Evolutionary conservation across 352 stramenopile species (phyloP).

Genomic region (Pythium plurisporium): DNA sequence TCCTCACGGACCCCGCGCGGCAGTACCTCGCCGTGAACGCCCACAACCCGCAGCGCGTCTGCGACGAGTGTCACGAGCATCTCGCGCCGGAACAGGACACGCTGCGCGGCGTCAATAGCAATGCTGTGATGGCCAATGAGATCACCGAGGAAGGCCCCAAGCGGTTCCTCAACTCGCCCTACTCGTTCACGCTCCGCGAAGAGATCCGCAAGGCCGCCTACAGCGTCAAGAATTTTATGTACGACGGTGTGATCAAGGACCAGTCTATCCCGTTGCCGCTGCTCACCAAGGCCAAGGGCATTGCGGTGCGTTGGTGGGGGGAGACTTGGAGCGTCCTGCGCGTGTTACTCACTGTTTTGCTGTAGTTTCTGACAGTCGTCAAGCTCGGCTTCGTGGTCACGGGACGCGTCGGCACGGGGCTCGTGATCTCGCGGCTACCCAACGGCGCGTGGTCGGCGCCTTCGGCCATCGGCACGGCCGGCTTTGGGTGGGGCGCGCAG

Average conservation of each 20-base stretch:
- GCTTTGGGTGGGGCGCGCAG: slow-evolving; percentile 83
- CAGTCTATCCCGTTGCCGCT: slow-evolving; percentile 88
- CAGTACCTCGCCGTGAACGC: slow-evolving; percentile 76
- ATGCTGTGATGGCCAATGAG: slow-evolving; percentile 72
- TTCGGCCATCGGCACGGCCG: slow-evolving; percentile 90
- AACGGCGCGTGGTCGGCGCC: slow-evolving; percentile 95
- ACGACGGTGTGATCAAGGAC: slow-evolving; percentile 78
- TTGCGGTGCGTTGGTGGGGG: too few species aligned
- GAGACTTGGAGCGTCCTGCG: too few species aligned
- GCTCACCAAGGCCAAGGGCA: slow-evolving; percentile 84
- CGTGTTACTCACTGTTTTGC: too few species aligned
- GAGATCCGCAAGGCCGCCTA: slow-evolving; percentile 81
- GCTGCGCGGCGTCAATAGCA: slow-evolving; percentile 69
- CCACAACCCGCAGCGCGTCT: slow-evolving; percentile 83
- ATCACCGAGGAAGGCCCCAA: slow-evolving; percentile 59
- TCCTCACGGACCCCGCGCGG: slow-evolving; percentile 64
- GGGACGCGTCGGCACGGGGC: slow-evolving; percentile 81
- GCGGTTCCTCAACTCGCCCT: too few species aligned
- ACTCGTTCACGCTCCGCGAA: neutral
- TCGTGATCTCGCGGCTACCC: slow-evolving; percentile 92
- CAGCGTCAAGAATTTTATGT: slow-evolving; percentile 90
- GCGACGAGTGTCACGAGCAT: slow-evolving; percentile 60
- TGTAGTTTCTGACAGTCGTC: slow-evolving; percentile 90
- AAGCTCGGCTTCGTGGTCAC: slow-evolving; percentile 89
- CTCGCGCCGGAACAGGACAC: slow-evolving; percentile 58